Conservation (phyloP, 2,329 filamentous ascomycete species). For the Colletotrichum theobromicola region DNA sequence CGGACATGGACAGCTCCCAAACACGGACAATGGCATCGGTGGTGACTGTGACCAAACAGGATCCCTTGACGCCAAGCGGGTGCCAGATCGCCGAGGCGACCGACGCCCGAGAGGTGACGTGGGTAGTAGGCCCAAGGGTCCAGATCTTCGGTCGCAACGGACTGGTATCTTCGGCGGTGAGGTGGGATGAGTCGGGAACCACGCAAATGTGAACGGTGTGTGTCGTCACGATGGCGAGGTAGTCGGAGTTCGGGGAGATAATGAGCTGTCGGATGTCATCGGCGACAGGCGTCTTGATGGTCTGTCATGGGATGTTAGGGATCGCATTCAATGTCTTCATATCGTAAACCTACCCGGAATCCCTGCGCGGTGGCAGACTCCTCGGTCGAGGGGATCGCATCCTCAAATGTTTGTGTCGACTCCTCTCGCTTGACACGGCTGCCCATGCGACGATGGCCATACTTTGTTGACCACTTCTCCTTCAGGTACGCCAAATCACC, state of each 20-base stretch:
- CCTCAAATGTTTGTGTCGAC: constrained; percentile 40
- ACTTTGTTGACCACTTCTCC: constrained; percentile 50
- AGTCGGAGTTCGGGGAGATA: constrained; percentile 82
- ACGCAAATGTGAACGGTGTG: constrained; percentile 88
- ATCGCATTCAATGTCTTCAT: too few species aligned
- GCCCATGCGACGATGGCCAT: constrained; percentile 34
- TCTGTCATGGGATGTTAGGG: constrained; percentile 47
- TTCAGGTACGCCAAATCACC: constrained; percentile 83
- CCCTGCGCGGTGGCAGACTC: constrained; percentile 39
- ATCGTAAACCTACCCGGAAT: constrained; percentile 50
- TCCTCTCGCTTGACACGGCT: constrained; percentile 55
- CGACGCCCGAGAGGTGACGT: constrained; percentile 84
- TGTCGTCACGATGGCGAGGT: constrained; percentile 83
- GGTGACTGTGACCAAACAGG: constrained; percentile 86
- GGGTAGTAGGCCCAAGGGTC: constrained; percentile 89
- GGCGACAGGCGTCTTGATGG: constrained; percentile 78
- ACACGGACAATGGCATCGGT: constrained; percentile 85
- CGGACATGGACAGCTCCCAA: constrained; percentile 86
- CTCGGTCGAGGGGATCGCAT: constrained; percentile 29
- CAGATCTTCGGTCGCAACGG: constrained; percentile 84
- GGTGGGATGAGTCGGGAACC: constrained; percentile 80
- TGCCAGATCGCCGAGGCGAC: constrained; percentile 90
- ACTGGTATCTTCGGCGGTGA: constrained; percentile 70
- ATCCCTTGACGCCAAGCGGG: constrained; percentile 82
- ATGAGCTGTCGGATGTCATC: constrained; percentile 85